Percentiles rank a stretch among this genome's conserved stretches.
Conservation (phyloP, 2,329 filamentous ascomycete species). For the Paradendryphiella salina region DNA sequence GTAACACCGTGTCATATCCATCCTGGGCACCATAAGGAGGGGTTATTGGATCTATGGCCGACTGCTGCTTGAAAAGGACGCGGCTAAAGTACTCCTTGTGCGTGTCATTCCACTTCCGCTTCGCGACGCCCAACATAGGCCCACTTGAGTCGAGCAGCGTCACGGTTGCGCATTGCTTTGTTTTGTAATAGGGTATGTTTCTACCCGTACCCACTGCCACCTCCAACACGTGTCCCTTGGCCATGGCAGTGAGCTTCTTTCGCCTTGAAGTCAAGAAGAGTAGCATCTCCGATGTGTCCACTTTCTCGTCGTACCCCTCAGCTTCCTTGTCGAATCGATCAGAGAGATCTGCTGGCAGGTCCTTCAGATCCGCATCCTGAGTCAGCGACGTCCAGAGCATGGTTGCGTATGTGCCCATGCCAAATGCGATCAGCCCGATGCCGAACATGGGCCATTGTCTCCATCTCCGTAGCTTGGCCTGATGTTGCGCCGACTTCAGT, state of each 20-base stretch:
- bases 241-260: slow-evolving; percentile 47
- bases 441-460: slow-evolving; percentile 41
- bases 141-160: slow-evolving; percentile 54
- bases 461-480: slow-evolving; percentile 35
- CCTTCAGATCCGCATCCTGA: slow-evolving; percentile 26
- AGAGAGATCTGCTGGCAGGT: slow-evolving; percentile 48
- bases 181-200: slow-evolving; percentile 53
- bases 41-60: slow-evolving; percentile 50
- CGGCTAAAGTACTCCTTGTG: slow-evolving; percentile 45
- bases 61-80: slow-evolving; percentile 51
- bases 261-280: slow-evolving; percentile 49
- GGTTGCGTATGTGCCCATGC: slow-evolving; percentile 48
- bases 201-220: slow-evolving; percentile 55
- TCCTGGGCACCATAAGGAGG: slow-evolving; percentile 47
- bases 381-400: slow-evolving; percentile 44
- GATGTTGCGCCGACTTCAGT: slow-evolving; percentile 29
- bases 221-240: slow-evolving; percentile 54
- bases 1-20: slow-evolving; percentile 55
- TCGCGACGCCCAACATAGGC: slow-evolving; percentile 54
- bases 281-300: slow-evolving; percentile 50
- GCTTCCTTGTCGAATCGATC: slow-evolving; percentile 53
- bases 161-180: slow-evolving; percentile 48
- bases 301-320: slow-evolving; percentile 53
- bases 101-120: slow-evolving; percentile 53
- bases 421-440: slow-evolving; percentile 43